Base-by-base conservation (phyloP, 139 green algal species). In the Nannochloris sp. region DNA sequence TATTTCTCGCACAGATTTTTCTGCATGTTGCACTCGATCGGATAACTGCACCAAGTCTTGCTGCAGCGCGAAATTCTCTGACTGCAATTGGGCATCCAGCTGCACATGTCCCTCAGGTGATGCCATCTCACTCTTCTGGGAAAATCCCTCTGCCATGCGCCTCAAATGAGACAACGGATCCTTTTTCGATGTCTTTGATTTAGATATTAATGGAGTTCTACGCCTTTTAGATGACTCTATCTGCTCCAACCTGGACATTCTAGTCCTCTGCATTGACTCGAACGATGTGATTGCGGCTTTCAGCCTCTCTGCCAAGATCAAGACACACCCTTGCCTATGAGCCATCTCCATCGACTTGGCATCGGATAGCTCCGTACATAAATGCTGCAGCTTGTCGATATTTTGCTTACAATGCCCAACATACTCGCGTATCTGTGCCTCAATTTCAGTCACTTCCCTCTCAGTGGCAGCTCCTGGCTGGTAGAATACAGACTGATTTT, bases 261-360 rank as follows among this genome's bases (percentile, higher is more conserved):
- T 49, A 11, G 73, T 57, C 24, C 40, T 61, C 21, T 62, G 58
- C 46, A 78, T 74, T 9, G 70, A 61, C 64, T 95, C 87, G 68
- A 95, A 95, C 15, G 44, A 59, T 4, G 50, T 48, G 1, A 64
- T 73, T 5, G 81, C 69, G 0, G 54, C 36, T 0, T 78, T 64
- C 53, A 95, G 66, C 18, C 66, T 71, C 78, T 95, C 87, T 3
- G 69, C 81, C 18, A 95, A 72, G 10, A 85, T 82, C 29, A 95
- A 67, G 40, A 92, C 85, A 75, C 87, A 84, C 14, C 87, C 87
- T 60, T 90, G 81, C 36, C 84, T 69, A 73, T 94, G 87, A 25
- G 46, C 46, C 46, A 19, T 49, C 11, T 50, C 25, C 16, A 44
- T 48, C 8, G 27, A 61, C n/a, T 29, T 36, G 25, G 19, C 12